A percentile compares a stretch with the other conserved stretches of the same genome.
phyloP scores from a whole-genome alignment of 768 basidiomycete genomes.

The Lactarius hatsudake region DNA sequence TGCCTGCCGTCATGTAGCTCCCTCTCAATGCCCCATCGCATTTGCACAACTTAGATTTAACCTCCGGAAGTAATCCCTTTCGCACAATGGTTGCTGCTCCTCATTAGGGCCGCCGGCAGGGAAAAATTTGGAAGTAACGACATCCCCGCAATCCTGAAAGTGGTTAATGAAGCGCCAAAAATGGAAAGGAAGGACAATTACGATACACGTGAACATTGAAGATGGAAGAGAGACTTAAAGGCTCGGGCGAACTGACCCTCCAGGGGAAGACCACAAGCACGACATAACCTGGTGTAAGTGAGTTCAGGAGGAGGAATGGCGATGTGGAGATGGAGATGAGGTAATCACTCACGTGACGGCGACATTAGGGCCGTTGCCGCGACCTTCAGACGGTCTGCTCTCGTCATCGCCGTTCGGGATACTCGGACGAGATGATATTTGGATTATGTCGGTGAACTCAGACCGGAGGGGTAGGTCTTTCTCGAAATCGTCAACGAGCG shows the following conservation, averaged over 20 bases:
- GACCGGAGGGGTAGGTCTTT: not conserved
- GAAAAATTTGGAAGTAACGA: constrained; percentile 98
- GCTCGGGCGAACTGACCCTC: constrained; percentile 96
- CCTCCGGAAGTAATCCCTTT: constrained; percentile 95
- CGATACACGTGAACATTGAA: constrained; percentile 98
- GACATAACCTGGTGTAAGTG: constrained; percentile 53
- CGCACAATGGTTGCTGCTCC: constrained; percentile 89
- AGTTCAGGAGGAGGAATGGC: not conserved
- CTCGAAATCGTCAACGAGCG: not conserved
- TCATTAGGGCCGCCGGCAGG: constrained; percentile 93
- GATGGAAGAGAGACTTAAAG: constrained; percentile 86
- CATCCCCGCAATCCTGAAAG: constrained; percentile 86
- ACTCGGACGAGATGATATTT: not conserved
- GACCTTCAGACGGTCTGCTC: too few species aligned
- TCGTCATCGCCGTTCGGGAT: not conserved
- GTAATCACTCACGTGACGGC: constrained; percentile 17
- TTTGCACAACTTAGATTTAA: constrained; percentile 92
- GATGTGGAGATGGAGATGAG: not conserved
- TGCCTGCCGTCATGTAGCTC: constrained; percentile 98
- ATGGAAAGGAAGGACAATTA: constrained; percentile 41
- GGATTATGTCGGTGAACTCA: not conserved
- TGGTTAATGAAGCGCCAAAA: constrained; percentile 15
- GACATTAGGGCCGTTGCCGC: not conserved
- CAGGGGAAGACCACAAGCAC: constrained; percentile 77
- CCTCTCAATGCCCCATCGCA: constrained; percentile 92